Percentiles rank a stretch among this genome's conserved stretches.
Evolutionary conservation across 371 early-diverging fungal genomes (phyloP).

Genomic region (Cokeromyces recurvatus): DNA sequence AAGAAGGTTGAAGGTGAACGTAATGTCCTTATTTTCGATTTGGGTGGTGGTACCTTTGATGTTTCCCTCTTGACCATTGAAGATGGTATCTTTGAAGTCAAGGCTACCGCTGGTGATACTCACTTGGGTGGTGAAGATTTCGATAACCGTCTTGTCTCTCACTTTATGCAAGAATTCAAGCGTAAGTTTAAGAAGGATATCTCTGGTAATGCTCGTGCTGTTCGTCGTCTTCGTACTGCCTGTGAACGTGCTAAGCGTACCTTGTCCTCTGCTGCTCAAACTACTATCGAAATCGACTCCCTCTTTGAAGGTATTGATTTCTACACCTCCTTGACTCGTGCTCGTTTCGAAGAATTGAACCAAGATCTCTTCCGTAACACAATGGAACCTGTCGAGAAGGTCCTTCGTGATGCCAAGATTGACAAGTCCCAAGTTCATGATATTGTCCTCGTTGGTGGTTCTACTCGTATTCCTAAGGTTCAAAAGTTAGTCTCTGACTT

Average conservation of each 20-base stretch:
- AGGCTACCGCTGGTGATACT: slow-evolving; percentile 87
- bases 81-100: slow-evolving; percentile 79
- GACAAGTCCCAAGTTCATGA: slow-evolving; percentile 75
- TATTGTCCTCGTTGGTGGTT: slow-evolving; percentile 91
- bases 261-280: slow-evolving; percentile 69
- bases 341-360: slow-evolving; percentile 87
- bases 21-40: slow-evolving; percentile 81
- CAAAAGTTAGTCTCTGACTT: slow-evolving; percentile 84
- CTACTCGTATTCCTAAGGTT: slow-evolving; percentile 94
- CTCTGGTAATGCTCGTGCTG: slow-evolving; percentile 69
- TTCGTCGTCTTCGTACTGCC: slow-evolving; percentile 83
- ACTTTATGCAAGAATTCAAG: slow-evolving; percentile 75
- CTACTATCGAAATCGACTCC: slow-evolving; percentile 81
- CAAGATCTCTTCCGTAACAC: slow-evolving; percentile 79
- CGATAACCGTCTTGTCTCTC: slow-evolving; percentile 76
- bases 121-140: slow-evolving; percentile 50
- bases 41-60: slow-evolving; percentile 47
- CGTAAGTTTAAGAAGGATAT: slow-evolving; percentile 74
- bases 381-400: slow-evolving; percentile 82
- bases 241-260: slow-evolving; percentile 52
- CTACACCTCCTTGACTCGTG: slow-evolving; percentile 81
- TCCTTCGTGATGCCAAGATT: slow-evolving; percentile 73
- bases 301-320: slow-evolving; percentile 78
- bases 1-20: slow-evolving; percentile 56
- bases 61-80: slow-evolving; percentile 84